A percentile compares a stretch with the other conserved stretches of the same genome.
Conservation (phyloP, 2,329 filamentous ascomycete species). For the Ceratocystis harringtonii region DNA sequence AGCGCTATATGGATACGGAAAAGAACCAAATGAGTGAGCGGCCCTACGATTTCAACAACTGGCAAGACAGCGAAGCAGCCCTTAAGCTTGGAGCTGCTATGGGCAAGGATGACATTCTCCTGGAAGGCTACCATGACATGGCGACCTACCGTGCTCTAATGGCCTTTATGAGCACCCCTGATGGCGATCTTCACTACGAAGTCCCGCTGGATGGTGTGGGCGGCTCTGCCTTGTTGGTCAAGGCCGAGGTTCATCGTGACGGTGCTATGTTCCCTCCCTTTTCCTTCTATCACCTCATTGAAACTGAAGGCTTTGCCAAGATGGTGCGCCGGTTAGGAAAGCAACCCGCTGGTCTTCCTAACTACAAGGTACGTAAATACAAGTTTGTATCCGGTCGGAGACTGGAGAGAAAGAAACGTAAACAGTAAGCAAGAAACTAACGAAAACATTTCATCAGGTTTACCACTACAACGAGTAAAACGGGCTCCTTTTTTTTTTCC, state of each 20-base stretch:
- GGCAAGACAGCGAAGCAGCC: constrained; percentile 77
- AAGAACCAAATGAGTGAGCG: constrained; percentile 58
- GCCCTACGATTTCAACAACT: constrained; percentile 94
- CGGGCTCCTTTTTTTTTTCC: neutral
- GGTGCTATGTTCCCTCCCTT: constrained; percentile 98
- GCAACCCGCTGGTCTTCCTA: constrained; percentile 74
- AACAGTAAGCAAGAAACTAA: constrained; percentile 7
- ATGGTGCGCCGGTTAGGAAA: constrained; percentile 87
- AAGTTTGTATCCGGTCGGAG: neutral
- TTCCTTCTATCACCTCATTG: constrained; percentile 88
- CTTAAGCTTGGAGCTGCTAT: constrained; percentile 61
- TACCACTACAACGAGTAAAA: constrained; percentile 81
- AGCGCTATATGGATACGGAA: constrained; percentile 59
- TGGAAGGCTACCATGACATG: constrained; percentile 89
- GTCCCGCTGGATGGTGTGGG: constrained; percentile 84
- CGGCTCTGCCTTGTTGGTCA: constrained; percentile 81
- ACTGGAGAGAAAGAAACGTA: neutral
- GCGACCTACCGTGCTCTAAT: constrained; percentile 83
- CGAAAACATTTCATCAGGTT: constrained; percentile 37
- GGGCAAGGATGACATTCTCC: constrained; percentile 78
- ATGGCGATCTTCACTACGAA: constrained; percentile 43
- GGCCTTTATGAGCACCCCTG: constrained; percentile 55
- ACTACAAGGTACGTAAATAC: constrained; percentile 65
- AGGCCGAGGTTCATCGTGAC: constrained; percentile 91
- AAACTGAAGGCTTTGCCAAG: constrained; percentile 95